Base-by-base conservation (phyloP, 2,329 filamentous ascomycete species). In the Verticillium nubilum region DNA sequence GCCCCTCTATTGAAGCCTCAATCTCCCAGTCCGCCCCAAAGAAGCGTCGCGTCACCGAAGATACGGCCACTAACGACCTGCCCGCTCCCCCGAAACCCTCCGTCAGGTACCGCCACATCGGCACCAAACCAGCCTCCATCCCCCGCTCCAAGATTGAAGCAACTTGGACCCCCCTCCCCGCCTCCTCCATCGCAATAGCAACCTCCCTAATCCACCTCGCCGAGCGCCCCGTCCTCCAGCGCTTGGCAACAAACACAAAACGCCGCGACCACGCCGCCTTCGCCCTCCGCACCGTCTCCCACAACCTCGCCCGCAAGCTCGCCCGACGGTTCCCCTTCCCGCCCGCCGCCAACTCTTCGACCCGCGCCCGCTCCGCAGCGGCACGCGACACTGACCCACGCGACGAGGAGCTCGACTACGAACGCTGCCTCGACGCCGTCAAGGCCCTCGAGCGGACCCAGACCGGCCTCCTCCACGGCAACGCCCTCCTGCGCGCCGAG, bases 311-410 rank as follows among this genome's bases (percentile, higher is more conserved):
- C 35, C 79, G 76, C 54, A 87, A 86, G 67, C 73, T 91, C 5
- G 72, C 77, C 17, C 80, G 79, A 33, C 84, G 83, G 12, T 76
- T 89, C 57, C 86, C 86, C n/a, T 90, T 91, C 67, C 88, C 88
- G 1, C 85, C 84, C 0, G 77, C 81, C 2, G 69, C 73, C 55
- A 62, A 66, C 5, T 62, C 69, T 19, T 59, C 60, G 5, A 19
- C 35, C 13, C 54, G 58, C 31, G 56, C 31, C 26, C 57, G 61
- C 15, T 57, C 58, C 47, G 60, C 58, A 56, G 61, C 65, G 29
- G 68, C 67, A 19, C 70, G 67, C n/a, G 67, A 67, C 26, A 70
- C 75, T 25, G 56, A 57, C n/a, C 56, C 56, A 17, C 78, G 84
- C 56, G 82, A 81, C 52, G 76, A 79, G 28, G 85, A 88, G 67